phyloP scores from a whole-genome alignment of 129 eudicot species.

The sunflower (Helianthus annuus) region DNA sequence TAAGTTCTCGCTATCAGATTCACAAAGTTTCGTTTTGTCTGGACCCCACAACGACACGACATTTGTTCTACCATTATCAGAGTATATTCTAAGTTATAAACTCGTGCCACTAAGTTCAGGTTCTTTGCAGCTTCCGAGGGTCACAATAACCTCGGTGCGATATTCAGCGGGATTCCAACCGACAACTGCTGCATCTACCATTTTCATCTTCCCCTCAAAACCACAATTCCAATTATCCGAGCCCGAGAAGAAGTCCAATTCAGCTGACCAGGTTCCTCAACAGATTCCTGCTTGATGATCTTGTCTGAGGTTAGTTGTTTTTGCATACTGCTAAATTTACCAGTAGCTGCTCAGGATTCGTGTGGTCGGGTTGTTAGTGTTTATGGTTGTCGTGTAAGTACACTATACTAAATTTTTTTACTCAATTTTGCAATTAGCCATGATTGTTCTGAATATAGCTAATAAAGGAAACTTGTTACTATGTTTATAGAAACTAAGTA shows the following conservation, averaged over 20 bases:
- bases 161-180: conserved; percentile 82
- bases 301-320: conserved; percentile 10
- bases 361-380: conserved; percentile 12
- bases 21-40: conserved; percentile 81
- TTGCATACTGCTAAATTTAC: conserved; percentile 12
- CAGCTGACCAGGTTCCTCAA: conserved; percentile 38
- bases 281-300: conserved; percentile 24
- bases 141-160: conserved; percentile 64
- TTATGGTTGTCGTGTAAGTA: conserved; percentile 8
- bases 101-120: conserved; percentile 82
- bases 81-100: conserved; percentile 60
- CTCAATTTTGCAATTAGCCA: conserved; percentile 3
- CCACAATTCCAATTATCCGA: conserved; percentile 52
- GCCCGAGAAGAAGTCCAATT: conserved; percentile 28
- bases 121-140: conserved; percentile 77
- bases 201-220: conserved; percentile 80
- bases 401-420: conserved; percentile 1
- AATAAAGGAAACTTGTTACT: conserved; percentile 8
- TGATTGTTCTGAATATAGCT: conserved; percentile 21
- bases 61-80: conserved; percentile 73
- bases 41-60: conserved; percentile 80
- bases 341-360: conserved; percentile 14
- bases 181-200: conserved; percentile 63
- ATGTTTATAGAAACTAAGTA: neutral
- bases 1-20: conserved; percentile 71